Evolutionary conservation across 2,329 filamentous ascomycete genomes (phyloP).

Genomic region (Xylariaceae sp.): DNA sequence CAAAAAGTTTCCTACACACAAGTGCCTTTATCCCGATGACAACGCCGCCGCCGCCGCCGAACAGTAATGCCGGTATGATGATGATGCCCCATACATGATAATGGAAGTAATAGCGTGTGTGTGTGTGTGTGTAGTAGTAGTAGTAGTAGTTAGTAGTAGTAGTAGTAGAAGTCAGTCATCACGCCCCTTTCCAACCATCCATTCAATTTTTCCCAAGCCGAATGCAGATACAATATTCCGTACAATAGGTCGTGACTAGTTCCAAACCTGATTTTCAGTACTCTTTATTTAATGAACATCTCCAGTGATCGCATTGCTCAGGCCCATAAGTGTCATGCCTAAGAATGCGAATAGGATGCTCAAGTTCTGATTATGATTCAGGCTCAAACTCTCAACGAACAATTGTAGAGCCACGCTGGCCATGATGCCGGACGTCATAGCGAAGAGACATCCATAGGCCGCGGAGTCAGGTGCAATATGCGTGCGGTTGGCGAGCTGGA

Average conservation of each 20-base stretch:
- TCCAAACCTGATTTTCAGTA: background rate
- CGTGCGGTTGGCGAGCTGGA: constrained; percentile 58
- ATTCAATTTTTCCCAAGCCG: background rate
- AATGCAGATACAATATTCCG: too few species aligned
- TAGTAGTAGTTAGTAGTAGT: too few species aligned
- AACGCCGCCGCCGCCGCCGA: background rate
- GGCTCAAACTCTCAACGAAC: constrained; percentile 75
- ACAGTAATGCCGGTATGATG: background rate
- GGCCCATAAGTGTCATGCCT: constrained; percentile 80
- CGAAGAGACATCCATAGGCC: constrained; percentile 80
- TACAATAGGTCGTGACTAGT: too few species aligned
- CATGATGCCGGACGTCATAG: constrained; percentile 89
- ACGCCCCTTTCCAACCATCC: background rate
- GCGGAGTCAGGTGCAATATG: constrained; percentile 48
- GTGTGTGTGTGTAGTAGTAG: too few species aligned
- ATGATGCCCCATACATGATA: background rate
- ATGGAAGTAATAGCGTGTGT: background rate
- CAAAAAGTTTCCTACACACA: background rate
- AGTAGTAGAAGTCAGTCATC: background rate
- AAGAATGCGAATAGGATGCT: constrained; percentile 77
- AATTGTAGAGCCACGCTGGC: constrained; percentile 84
- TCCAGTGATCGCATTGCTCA: constrained; percentile 80
- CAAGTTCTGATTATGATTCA: constrained; percentile 73
- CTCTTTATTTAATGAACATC: constrained; percentile 34
- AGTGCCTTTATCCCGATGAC: background rate